phyloP scores from a whole-genome alignment of 2,329 filamentous ascomycete species.

The Intubia oerlemansii region DNA sequence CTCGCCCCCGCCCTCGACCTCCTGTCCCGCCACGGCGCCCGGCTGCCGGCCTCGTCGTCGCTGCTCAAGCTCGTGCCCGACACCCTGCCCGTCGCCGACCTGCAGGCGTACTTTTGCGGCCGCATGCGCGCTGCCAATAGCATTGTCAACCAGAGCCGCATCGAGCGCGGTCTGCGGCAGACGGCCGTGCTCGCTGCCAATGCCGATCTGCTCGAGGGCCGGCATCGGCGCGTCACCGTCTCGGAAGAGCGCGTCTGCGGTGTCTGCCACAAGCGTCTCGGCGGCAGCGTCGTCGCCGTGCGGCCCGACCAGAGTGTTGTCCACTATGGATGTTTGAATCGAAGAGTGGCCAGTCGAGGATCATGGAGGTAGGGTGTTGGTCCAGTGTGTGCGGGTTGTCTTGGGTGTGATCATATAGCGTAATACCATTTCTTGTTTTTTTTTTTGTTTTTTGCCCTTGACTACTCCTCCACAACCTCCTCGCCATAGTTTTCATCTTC shows the following conservation, averaged over 20 bases:
- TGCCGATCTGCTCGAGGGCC: conserved; percentile 23
- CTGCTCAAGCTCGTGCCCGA: conserved; percentile 75
- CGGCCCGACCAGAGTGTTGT: conserved; percentile 66
- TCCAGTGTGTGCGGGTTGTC: too few relatives aligned
- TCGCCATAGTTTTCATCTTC: conserved; percentile 73
- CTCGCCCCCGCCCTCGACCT: conserved; percentile 66
- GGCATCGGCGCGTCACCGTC: conserved; percentile 51
- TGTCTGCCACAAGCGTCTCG: conserved; percentile 83
- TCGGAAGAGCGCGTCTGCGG: conserved; percentile 77
- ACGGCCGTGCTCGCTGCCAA: conserved; percentile 60
- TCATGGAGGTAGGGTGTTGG: too few relatives aligned
- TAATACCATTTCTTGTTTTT: background rate
- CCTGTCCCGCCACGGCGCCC: conserved; percentile 79
- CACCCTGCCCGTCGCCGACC: conserved; percentile 51
- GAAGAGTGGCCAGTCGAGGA: too few relatives aligned
- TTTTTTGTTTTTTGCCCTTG: background rate
- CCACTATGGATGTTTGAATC: conserved; percentile 68
- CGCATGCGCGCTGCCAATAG: conserved; percentile 75
- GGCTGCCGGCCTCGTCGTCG: conserved; percentile 64
- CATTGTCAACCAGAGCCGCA: conserved; percentile 56
- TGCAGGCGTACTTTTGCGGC: conserved; percentile 81
- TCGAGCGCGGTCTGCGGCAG: conserved; percentile 56
- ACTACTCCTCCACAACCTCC: conserved; percentile 50
- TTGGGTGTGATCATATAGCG: background rate
- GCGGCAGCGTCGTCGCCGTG: conserved; percentile 78